Evolutionary conservation across 2,329 filamentous ascomycete species (phyloP).

Genomic region (Ophiostoma quercus): DNA sequence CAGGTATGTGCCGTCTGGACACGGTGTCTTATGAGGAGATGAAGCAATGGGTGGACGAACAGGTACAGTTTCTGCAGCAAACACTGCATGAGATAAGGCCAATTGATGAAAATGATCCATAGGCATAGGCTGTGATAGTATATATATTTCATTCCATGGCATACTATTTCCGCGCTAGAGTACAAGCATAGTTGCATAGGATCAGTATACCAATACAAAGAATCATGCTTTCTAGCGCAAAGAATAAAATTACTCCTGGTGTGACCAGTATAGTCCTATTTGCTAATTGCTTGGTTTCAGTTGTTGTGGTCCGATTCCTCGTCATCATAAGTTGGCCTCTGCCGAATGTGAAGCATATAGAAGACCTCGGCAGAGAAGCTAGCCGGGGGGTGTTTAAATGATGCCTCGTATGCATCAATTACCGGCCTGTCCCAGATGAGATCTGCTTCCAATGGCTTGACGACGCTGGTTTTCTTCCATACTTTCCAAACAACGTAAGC

Average conservation of each 20-base stretch:
- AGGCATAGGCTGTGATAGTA: background rate
- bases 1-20: constrained; percentile 6
- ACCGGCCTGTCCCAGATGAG: constrained; percentile 29
- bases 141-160: background rate
- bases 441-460: constrained; percentile 26
- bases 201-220: too few relatives aligned
- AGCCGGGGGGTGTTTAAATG: background rate
- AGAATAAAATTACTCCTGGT: too few relatives aligned
- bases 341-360: background rate
- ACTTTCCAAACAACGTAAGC: constrained; percentile 60
- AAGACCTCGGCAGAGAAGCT: background rate
- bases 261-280: too few relatives aligned
- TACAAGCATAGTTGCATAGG: too few relatives aligned
- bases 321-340: background rate
- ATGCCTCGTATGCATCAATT: constrained; percentile 38
- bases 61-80: background rate
- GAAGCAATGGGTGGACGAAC: constrained; percentile 10
- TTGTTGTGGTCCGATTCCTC: background rate
- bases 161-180: too few relatives aligned
- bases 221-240: too few relatives aligned
- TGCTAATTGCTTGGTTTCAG: background rate
- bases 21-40: background rate
- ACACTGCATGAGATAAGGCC: constrained; percentile 9
- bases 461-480: constrained; percentile 50
- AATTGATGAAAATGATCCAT: constrained; percentile 5